A percentile compares a stretch with the other conserved stretches of the same genome.
Conservation (phyloP, 371 early-diverging fungal species). For the Synchytrium microbalum region DNA sequence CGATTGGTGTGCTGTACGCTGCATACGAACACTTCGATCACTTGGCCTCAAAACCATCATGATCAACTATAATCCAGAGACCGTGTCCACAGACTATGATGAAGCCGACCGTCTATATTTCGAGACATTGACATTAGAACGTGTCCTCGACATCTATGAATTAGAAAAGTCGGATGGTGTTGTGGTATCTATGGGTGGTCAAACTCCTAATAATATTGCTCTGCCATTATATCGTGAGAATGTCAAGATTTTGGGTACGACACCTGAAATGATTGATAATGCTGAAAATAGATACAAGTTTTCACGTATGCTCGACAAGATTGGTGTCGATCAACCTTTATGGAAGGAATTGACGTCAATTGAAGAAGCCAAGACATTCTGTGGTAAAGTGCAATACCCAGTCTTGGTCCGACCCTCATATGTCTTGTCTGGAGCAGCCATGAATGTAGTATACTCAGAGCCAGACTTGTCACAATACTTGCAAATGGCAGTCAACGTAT, state of each 20-base stretch:
- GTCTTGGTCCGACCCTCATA: conserved; percentile 93
- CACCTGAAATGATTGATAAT: conserved; percentile 86
- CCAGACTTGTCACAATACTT: conserved; percentile 73
- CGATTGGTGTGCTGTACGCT: conserved; percentile 94
- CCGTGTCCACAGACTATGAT: conserved; percentile 94
- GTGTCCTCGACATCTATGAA: conserved; percentile 91
- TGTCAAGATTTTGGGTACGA: conserved; percentile 85
- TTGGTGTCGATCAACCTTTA: conserved; percentile 89
- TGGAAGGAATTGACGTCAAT: conserved; percentile 87
- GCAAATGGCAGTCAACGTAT: conserved; percentile 78
- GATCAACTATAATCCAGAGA: conserved; percentile 97
- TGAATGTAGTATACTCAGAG: conserved; percentile 84
- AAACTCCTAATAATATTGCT: conserved; percentile 95
- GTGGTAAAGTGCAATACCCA: conserved; percentile 79
- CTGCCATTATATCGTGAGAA: conserved; percentile 73
- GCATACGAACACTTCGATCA: conserved; percentile 79
- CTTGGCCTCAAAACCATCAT: conserved; percentile 81
- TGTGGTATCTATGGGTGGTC: conserved; percentile 89
- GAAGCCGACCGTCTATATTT: conserved; percentile 93
- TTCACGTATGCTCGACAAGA: conserved; percentile 85
- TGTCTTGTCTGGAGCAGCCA: conserved; percentile 91
- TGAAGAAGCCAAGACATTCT: conserved; percentile 77
- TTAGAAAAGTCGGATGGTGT: conserved; percentile 73
- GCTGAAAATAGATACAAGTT: conserved; percentile 95
- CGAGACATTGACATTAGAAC: conserved; percentile 82